phyloP scores from a whole-genome alignment of 768 basidiomycete genomes.

The Hemileccinum rubropunctum region DNA sequence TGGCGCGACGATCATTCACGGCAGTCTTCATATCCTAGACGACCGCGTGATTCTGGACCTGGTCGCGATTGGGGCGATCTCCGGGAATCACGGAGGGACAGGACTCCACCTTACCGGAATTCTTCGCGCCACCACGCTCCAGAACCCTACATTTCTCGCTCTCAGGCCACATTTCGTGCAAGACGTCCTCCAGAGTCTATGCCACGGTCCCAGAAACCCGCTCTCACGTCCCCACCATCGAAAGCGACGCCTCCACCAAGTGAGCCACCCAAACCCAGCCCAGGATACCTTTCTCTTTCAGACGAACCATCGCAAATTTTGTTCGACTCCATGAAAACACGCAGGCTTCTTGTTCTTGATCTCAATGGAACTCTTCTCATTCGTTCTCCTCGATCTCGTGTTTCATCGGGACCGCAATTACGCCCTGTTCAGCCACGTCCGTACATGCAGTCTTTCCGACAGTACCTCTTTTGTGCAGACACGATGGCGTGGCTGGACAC shows the following conservation, averaged over 20 bases:
- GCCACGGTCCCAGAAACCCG: neutral
- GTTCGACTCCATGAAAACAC: constrained; percentile 26
- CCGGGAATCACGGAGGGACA: constrained; percentile 3
- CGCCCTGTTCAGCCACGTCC: constrained; percentile 58
- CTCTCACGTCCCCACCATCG: neutral
- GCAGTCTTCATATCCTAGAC: constrained; percentile 12
- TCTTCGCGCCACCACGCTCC: constrained; percentile 9
- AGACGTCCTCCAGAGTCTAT: constrained; percentile 6
- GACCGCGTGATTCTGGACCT: constrained; percentile 3
- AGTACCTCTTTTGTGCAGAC: constrained; percentile 59
- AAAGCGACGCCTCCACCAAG: constrained; percentile 2
- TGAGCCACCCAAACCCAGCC: constrained; percentile 26
- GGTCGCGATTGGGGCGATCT: constrained; percentile 3
- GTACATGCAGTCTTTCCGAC: constrained; percentile 57
- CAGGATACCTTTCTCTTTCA: constrained; percentile 36
- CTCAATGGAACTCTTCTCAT: constrained; percentile 65
- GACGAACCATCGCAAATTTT: constrained; percentile 26
- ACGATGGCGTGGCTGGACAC: constrained; percentile 73
- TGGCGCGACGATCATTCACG: constrained; percentile 11
- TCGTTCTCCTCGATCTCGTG: constrained; percentile 39
- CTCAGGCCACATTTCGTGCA: constrained; percentile 7
- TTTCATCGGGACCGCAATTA: constrained; percentile 16
- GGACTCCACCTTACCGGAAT: neutral
- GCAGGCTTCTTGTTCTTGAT: constrained; percentile 74
- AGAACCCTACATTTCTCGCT: constrained; percentile 5